Evolutionary conservation across 1,139 yeast species (phyloP), one percentile per base, ranked within the genome.

Genomic region (Scheffersomyces lignicola): DNA sequence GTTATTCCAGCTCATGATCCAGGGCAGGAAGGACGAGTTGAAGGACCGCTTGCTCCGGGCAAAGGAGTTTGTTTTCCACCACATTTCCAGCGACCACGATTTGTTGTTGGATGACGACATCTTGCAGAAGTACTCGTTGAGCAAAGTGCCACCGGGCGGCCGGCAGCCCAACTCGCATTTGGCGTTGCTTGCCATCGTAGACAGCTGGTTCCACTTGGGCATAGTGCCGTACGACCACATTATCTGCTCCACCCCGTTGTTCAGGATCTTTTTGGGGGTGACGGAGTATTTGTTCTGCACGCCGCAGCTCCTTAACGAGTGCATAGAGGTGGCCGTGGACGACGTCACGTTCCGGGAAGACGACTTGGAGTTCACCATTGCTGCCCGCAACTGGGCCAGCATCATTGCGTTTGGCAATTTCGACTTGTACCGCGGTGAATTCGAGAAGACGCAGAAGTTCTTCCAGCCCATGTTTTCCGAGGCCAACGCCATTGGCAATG

Each of bases 171-270:
- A 92, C 58, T 87, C 96, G 2, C 98, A 92, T 58, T 64, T 92
- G 37, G 84, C 96, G 3, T 62, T 92, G 30, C 65, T 92, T 37
- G 95, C 95, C 1, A 89, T 92, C 34, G 97, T 88, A 2, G 98
- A 92, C 59, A 83, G 95, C 53, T 92, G 98, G 98, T 76, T 73
- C 51, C 81, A 82, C 45, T 63, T 88, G 32, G 85, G 84, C 1
- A 88, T 92, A 29, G 81, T 85, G 14, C 98, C 98, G 2, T 90
- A 92, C 53, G 97, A 90, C 55, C 98, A 92, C 58, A 90, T 90
- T 64, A 90, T 92, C 44, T 92, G 98, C 56, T 88, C 97, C 1
- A 92, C 98, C 0, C 98, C 98, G 22, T 52, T 70, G 26, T 92
- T 90, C 57, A 73, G 98, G 54, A 88, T 92, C 30, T 88, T 94